Evolutionary conservation across 768 basidiomycete genomes (phyloP), one percentile per base, ranked within the genome.

Genomic region (Pseudohyphozyma bogoriensis): DNA sequence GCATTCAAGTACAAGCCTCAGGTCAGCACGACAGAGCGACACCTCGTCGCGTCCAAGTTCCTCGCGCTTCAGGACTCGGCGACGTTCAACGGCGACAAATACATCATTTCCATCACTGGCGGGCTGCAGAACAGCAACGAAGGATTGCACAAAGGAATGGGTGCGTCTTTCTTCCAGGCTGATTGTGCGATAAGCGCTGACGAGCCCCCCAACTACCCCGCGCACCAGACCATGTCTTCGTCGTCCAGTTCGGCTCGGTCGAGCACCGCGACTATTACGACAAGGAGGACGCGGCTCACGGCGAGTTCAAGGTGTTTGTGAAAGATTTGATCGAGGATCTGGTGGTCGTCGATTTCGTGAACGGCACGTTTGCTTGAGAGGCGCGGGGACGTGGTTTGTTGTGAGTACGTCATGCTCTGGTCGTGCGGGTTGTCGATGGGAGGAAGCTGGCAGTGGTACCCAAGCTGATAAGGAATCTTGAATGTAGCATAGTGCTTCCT

Each of bases 191-290:
- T 24, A 12, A 12, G 12, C 45, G 3, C 45, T 12, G 22, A 4
- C 20, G 22, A 13, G 22, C n/a, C 24, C n/a, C 45, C n/a, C 3
- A 24, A n/a, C 45, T 46, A 26, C 20, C 6, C 24, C 45, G n/a
- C 45, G 11, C n/a, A 16, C 10, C 24, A 31, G 37, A 56, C 56
- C 56, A 60, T 33, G 35, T 58, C n/a, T 63, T 51, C 20, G 56
- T 64, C 31, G 54, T 64, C 18, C 51, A 40, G 20, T 63, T 58
- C 39, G 33, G 67, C 55, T 56, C 42, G 15, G 46, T 45, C 3
- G 59, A 69, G 20, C 70, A 71, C 35, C 58, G 69, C 5, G 66
- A 70, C 18, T 72, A 67, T 46, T 74, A 74, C 51, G 35, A 72
- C 32, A 59, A 57, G 35, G 28, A 66, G 26, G 71, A 72, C 44